Evolutionary conservation across 2,329 filamentous ascomycete species (phyloP), one percentile per base, ranked within the genome.

Genomic region (Cladosporium sp.): DNA sequence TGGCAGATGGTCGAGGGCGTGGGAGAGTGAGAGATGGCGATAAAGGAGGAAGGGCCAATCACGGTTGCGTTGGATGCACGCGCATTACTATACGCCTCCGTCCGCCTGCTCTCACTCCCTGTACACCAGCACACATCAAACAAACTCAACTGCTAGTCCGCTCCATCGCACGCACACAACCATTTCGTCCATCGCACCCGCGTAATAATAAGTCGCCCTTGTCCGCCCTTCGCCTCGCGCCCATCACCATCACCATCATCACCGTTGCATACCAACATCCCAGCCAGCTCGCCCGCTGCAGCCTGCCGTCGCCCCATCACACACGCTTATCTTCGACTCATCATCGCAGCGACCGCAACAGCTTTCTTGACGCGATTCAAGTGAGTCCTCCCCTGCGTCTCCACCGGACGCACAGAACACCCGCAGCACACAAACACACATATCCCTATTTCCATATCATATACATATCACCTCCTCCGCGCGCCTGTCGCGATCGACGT

Each of bases 341-440:
- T 61, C 59, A 28, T 39, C 59, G 21, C 16, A 23, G 56, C 56
- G 56, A 58, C 56, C 34, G 36, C 25, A 43, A 34, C 39, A 63
- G 60, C 60, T 63, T 63, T 63, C 60, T 63, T 63, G 60, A 56
- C 48, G 7, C 32, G 32, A 39, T 56, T 63, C 60, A 63, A 63
- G 60, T 63, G 49, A 63, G 60, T 63, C 25, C 18, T 28, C 30
- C 34, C 30, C 34, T 53, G 32, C 58, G 34, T 36, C 30, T 23
- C 30, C 26, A 21, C 48, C 39, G 56, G n/a, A n/a, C 54, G 28
- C 58, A 21, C 46, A 21, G 14, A 51, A n/a, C 28, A 21, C 58
- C 7, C 28, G 30, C 57, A 48, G 39, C 30, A n/a, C 58, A 61
- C 59, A 53, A 53, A 13, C 46, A 49, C 32, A 54, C 32, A 26